Evolutionary conservation across 2,329 filamentous ascomycete species (phyloP), one percentile per base, ranked within the genome.

Genomic region (Stemphylium vesicarium): DNA sequence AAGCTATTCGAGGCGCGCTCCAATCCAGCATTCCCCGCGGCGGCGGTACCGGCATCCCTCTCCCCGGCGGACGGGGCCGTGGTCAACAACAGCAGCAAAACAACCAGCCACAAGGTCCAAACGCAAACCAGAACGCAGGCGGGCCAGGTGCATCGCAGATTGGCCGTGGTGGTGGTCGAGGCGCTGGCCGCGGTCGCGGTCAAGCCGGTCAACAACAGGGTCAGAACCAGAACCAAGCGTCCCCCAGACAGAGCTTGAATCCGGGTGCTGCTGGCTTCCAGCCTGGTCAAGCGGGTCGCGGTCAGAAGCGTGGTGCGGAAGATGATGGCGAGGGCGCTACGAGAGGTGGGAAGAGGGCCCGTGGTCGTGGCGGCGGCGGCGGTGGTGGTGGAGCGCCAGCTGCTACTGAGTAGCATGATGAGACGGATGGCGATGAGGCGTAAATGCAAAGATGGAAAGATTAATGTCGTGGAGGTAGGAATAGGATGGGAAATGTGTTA

Each of bases 221-320:
- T 4, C 61, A 60, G 16, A 63, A 55, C 16, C 60, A 66, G 29
- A 66, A 63, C 15, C 63, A 57, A 44, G 45, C 42, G 2, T 67
- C 63, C 12, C 66, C 69, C 0, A 46, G 51, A 0, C 61, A 67
- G 2, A 64, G 61, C 3, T 60, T 78, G 57, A 78, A 76, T 38
- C 69, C 75, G 1, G 65, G 62, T 15, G 76, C 76, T 1, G 55
- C 53, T 43, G 64, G 69, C 4, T 78, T 77, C 42, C 59, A 66
- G n/a, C 75, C 75, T 18, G 68, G 60, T 31, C 45, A 50, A 13
- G 62, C 52, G 16, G 59, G 62, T 18, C 61, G 70, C 4, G 72
- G 69, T 1, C 69, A 75, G 61, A 75, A 75, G 62, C 65, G 74
- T 7, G 63, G 64, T 4, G 60, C 66, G 16, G 71, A 74, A 29